phyloP scores from a whole-genome alignment of 1,284 basidiomycete species.

The Vanrija sp. region DNA sequence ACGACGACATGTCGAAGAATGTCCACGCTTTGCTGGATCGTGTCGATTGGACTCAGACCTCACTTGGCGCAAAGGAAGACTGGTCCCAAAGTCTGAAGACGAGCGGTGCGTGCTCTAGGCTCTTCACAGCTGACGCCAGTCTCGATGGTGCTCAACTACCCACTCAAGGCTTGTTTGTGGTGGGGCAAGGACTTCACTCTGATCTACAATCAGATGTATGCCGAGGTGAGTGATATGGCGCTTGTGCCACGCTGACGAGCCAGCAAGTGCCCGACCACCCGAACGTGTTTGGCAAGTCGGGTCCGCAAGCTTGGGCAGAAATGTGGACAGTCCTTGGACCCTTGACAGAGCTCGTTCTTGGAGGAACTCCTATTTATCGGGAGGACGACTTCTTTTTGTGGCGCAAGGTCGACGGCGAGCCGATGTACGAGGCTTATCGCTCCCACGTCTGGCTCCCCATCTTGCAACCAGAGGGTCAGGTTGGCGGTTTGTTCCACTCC shows the following conservation, averaged over 20 bases:
- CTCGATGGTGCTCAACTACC: constrained; percentile 35
- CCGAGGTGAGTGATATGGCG: constrained; percentile 18
- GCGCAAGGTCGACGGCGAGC: not conserved
- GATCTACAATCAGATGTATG: constrained; percentile 44
- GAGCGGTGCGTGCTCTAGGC: constrained; percentile 20
- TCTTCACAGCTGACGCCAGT: constrained; percentile 10
- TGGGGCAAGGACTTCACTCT: constrained; percentile 44
- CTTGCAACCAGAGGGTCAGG: constrained; percentile 29
- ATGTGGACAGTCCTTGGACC: constrained; percentile 42
- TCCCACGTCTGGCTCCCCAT: constrained; percentile 44
- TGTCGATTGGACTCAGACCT: constrained; percentile 43
- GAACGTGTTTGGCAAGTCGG: constrained; percentile 39
- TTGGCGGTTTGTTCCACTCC: constrained; percentile 42
- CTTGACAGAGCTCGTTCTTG: constrained; percentile 36
- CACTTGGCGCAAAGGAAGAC: constrained; percentile 31
- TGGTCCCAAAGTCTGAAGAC: constrained; percentile 41
- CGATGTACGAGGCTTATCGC: constrained; percentile 27
- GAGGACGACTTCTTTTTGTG: constrained; percentile 37
- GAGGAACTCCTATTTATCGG: constrained; percentile 37
- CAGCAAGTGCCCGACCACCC: constrained; percentile 36
- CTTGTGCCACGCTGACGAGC: not conserved
- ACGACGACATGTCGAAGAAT: constrained; percentile 15
- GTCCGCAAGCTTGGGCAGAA: constrained; percentile 40
- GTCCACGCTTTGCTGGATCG: constrained; percentile 30
- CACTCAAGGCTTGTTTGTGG: constrained; percentile 42